Base-by-base conservation (phyloP, 2,329 filamentous ascomycete genomes). In the Aspergillus novofumigatus region DNA sequence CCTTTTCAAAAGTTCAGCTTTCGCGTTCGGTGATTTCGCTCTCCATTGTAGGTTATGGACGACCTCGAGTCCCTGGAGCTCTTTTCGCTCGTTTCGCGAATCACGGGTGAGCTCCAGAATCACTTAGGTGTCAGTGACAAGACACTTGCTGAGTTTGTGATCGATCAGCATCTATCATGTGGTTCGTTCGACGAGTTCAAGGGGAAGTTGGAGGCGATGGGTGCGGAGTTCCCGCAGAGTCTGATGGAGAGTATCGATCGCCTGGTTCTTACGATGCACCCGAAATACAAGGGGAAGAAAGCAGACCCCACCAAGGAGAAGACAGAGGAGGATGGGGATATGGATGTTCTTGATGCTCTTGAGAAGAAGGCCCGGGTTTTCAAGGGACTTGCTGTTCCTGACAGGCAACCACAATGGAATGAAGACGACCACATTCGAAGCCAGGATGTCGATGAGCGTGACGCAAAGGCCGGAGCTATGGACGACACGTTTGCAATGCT, bases 101-200 rank as follows among this genome's bases (percentile, higher is more conserved):
- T 99, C 66, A 92, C 92, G 14, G 93, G 90, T 20, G 94, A 99
- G 76, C 82, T 99, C 53, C 89, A 96, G 68, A 99, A 99, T 70
- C 91, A 99, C 76, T 77, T 97, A 58, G 91, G 92, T 55, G 86
- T 97, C 67, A 89, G 85, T 72, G 92, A 99, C 77, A 97, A 96
- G 76, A 96, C 91, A 4, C 86, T 99, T 26, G 92, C 94, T 65
- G 94, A 99, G 75, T 99, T 96, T 71, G 86, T 99, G 68, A 96
- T 99, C 70, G 90, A 90, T 60, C 89, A 96, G 72, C 91, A 96
- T 67, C 77, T 88, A 72, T 85, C 92, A 82, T 89, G 86, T 78
- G 82, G 80, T 52, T 83, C 83, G 28, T 80, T 90, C 56, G 75
- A 82, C 53, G 86, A 89, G 28, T 99, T 97, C 78, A 89, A 89